Evolutionary conservation across 192 early-diverging fungal species (phyloP), one percentile per base, ranked within the genome.

Genomic region (Coemansia sp.): DNA sequence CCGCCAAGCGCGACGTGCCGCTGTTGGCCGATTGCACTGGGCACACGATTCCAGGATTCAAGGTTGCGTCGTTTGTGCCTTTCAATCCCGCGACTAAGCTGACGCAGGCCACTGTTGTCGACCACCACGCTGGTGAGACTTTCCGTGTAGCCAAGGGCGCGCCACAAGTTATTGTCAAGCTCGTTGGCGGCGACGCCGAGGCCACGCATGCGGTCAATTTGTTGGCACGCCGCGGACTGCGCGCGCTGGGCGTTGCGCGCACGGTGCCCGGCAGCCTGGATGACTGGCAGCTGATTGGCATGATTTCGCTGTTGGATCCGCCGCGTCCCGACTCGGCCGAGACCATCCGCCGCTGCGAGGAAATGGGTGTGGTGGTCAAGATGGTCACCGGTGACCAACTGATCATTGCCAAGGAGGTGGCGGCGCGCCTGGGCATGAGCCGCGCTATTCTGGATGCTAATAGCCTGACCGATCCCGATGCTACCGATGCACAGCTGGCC

Each of bases 331-430:
- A 94, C 72, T 94, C 92, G 8, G 90, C 78, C 23, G 76, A 84
- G 55, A 97, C 94, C 11, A 94, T 97, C 53, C 60, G 69, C 19
- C 87, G 88, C 40, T 95, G 92, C 72, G 79, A 86, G 53, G 67
- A 75, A n/a, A 84, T 92, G 67, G 94, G 92, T 48, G 87, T 97
- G 9, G 82, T 87, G 42, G 89, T 95, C 61, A 97, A 97, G 75
- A 94, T 95, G 94, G 89, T 97, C 58, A 97, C 94, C 29, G 94
- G 94, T 60, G 94, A 97, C 71, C 94, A 94, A 75, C 80, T 85
- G 58, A 92, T 94, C 56, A 94, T 95, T 77, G 94, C 87, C 60
- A 95, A 93, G 69, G 91, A 90, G 56, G 89, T 97, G 5, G 92
- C 91, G 19, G 79, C 79, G 31, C 89, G 94, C 55, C 84, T 97